Percentiles rank a stretch among this genome's conserved stretches.
Evolutionary conservation across 441 rosid genomes (phyloP).

Genomic region (Arabidopsis lyrata): DNA sequence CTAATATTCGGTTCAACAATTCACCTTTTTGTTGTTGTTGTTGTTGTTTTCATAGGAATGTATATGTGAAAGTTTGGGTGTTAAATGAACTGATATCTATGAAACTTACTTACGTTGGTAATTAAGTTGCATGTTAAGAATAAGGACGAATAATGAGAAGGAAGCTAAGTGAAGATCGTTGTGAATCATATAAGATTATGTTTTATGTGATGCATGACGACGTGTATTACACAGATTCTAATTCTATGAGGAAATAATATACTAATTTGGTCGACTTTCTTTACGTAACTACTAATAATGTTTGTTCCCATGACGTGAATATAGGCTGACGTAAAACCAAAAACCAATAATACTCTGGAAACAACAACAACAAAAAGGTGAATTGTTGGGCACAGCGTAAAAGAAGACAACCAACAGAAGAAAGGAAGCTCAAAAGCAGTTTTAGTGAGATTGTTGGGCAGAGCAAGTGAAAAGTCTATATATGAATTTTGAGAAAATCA

Average conservation of each 20-base stretch:
- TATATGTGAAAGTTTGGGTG: neutral
- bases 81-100: neutral
- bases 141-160: conserved; percentile 1
- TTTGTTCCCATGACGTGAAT: conserved; percentile 17
- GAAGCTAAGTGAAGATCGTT: neutral
- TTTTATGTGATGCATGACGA: conserved; percentile 22
- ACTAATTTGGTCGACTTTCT: conserved; percentile 1
- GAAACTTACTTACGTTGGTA: neutral
- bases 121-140: neutral
- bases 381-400: neutral
- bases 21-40: too few relatives aligned
- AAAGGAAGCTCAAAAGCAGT: neutral
- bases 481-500: neutral
- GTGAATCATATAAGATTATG: conserved; percentile 1
- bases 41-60: neutral
- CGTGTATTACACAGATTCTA: conserved; percentile 31
- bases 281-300: neutral
- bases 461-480: neutral
- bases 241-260: conserved; percentile 11
- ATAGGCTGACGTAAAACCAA: conserved; percentile 25
- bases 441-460: neutral
- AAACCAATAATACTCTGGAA: neutral
- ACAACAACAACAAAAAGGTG: neutral
- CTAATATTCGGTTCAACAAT: too few relatives aligned
- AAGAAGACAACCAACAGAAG: too few relatives aligned